Evolutionary conservation across 345 rosid species (phyloP), one percentile per base, ranked within the genome.

Genomic region (Populus ilicifolia): DNA sequence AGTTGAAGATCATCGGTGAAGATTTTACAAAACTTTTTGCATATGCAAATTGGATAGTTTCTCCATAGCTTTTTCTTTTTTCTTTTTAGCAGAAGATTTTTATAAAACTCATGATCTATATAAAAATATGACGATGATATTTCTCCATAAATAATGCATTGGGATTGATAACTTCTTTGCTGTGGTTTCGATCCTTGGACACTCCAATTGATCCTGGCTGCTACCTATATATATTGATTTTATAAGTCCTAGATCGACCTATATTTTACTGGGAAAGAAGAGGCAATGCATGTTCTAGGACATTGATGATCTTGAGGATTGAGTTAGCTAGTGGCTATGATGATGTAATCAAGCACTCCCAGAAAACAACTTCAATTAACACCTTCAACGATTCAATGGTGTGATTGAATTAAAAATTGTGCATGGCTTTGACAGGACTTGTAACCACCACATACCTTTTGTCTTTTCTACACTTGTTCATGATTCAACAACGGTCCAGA

Each of bases 351-450:
- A 59, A 59, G 16, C 29, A 59, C 63, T 0, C 1, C 27, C 27
- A n/a, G 29, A 4, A 59, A 69, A 41, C 8, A 46, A 1, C 63
- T 56, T 59, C 63, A 8, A n/a, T 17, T 41, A 69, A 69, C 39
- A 46, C 61, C 59, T 27, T 4, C 59, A 70, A 25, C 21, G 33
- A 48, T 50, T 71, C 27, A 71, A 71, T 2, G 59, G 61, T 20
- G 65, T 11, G 1, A 52, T 27, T 8, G 21, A 33, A 21, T 59
- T 3, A 59, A n/a, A 35, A 33, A 56, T 18, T n/a, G 12, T 13
- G 43, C 43, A 10, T 62, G 61, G 43, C 8, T 46, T 41, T 63
- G 77, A 74, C 70, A 74, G 16, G 77, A 74, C 77, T 74, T 1
- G 5, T 29, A 74, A 44, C 77, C 27, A 64, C 77, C 70, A 68